Percentiles rank a stretch among this genome's conserved stretches.
phyloP scores from a whole-genome alignment of 2,329 filamentous ascomycete genomes.

The Alternaria incomplexa region DNA sequence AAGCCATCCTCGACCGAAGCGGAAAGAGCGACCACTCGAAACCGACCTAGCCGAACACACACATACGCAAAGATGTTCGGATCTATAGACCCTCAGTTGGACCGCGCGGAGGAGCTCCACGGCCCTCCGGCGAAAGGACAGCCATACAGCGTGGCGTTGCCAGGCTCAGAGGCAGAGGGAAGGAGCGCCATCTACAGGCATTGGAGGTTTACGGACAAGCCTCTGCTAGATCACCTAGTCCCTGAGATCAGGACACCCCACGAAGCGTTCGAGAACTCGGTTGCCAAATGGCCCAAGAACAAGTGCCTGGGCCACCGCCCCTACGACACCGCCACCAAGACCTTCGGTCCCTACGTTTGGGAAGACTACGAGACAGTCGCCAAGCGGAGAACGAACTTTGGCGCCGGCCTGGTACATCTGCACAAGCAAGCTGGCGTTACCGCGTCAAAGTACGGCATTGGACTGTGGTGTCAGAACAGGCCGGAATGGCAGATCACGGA shows the following conservation, averaged over 20 bases:
- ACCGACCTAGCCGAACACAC: neutral
- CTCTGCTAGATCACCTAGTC: constrained; percentile 59
- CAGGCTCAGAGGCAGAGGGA: constrained; percentile 74
- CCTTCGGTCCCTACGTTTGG: constrained; percentile 81
- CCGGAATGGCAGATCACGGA: constrained; percentile 91
- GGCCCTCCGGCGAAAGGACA: constrained; percentile 72
- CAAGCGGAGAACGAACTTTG: constrained; percentile 80
- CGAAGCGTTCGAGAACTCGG: constrained; percentile 76
- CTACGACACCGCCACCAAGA: constrained; percentile 76
- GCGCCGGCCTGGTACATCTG: constrained; percentile 82
- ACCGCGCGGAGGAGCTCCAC: constrained; percentile 57
- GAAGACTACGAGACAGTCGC: constrained; percentile 81
- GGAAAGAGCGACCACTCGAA: neutral
- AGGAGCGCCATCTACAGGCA: constrained; percentile 82
- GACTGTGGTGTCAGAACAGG: constrained; percentile 85
- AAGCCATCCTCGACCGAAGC: neutral
- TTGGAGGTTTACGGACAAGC: constrained; percentile 74
- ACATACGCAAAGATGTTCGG: constrained; percentile 38
- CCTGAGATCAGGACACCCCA: constrained; percentile 73
- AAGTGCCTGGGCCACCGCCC: constrained; percentile 80
- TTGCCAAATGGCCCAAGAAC: constrained; percentile 67
- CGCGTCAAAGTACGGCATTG: constrained; percentile 71
- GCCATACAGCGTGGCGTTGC: constrained; percentile 79
- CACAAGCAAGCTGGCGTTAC: constrained; percentile 74
- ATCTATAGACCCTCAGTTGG: constrained; percentile 32